Conservation (phyloP, 2,329 filamentous ascomycete genomes). For the Cytospora leucostoma region DNA sequence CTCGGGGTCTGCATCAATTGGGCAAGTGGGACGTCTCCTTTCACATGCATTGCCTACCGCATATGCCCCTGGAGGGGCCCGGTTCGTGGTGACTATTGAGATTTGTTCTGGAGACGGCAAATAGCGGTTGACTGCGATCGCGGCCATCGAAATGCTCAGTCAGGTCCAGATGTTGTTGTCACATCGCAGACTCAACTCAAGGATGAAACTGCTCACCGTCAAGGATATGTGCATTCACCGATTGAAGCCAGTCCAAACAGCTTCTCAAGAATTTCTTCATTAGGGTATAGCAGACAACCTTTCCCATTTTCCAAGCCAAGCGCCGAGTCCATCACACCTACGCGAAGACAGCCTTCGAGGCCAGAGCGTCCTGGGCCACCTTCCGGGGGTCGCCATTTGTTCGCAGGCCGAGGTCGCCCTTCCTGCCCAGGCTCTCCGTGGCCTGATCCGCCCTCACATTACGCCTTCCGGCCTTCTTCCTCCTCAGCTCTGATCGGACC, state of each 20-base stretch:
- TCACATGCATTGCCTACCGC: slow-evolving; percentile 19
- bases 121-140: neutral
- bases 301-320: slow-evolving; percentile 21
- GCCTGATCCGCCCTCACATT: slow-evolving; percentile 73
- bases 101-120: neutral
- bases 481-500: slow-evolving; percentile 77
- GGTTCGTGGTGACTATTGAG: neutral
- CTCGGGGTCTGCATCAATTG: slow-evolving; percentile 16
- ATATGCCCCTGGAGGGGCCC: neutral
- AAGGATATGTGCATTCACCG: neutral
- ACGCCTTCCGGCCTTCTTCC: slow-evolving; percentile 75
- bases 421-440: slow-evolving; percentile 72
- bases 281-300: slow-evolving; percentile 25
- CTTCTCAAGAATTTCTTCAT: slow-evolving; percentile 1
- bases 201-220: neutral
- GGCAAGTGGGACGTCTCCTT: slow-evolving; percentile 15
- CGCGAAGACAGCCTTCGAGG: slow-evolving; percentile 75
- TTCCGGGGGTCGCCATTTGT: slow-evolving; percentile 61
- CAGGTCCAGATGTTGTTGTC: neutral
- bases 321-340: slow-evolving; percentile 42
- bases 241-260: neutral
- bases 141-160: neutral
- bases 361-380: slow-evolving; percentile 68
- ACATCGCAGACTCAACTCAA: neutral
- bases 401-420: slow-evolving; percentile 73